Conservation (phyloP, 768 basidiomycete species). For the Coprinellus aureogranulatus region DNA sequence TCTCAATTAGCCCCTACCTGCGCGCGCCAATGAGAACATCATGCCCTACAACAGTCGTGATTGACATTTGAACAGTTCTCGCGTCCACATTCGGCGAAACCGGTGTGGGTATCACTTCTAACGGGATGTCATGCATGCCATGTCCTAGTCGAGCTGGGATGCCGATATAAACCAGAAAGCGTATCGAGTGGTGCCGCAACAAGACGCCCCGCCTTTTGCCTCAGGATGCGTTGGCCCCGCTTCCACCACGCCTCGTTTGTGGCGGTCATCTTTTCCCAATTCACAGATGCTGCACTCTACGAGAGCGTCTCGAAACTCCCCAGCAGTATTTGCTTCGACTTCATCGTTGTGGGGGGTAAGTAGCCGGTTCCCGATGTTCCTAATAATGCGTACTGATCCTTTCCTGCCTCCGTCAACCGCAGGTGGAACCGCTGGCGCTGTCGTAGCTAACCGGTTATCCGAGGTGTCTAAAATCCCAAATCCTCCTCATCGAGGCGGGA, state of each 20-base stretch:
- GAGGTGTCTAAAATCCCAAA: slow-evolving; percentile 10
- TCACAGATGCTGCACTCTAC: slow-evolving; percentile 1
- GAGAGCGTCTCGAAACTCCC: slow-evolving; percentile 3
- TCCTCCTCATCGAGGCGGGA: slow-evolving; percentile 12
- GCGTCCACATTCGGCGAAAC: too few relatives aligned
- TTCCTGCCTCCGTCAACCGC: not conserved
- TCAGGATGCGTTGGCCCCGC: not conserved
- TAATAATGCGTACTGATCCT: too few relatives aligned
- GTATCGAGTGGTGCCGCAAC: too few relatives aligned
- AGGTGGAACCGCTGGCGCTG: slow-evolving; percentile 29
- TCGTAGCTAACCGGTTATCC: slow-evolving; percentile 28
- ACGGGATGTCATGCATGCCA: too few relatives aligned
- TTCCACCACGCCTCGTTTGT: not conserved
- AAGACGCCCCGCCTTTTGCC: too few relatives aligned
- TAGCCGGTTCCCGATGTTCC: not conserved
- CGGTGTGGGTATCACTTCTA: too few relatives aligned
- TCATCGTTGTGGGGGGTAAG: slow-evolving; percentile 22
- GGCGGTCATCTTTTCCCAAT: not conserved
- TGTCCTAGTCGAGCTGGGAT: too few relatives aligned
- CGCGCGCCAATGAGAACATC: too few relatives aligned
- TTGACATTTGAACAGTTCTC: too few relatives aligned
- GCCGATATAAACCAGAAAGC: too few relatives aligned
- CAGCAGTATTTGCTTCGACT: slow-evolving; percentile 5
- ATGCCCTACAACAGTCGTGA: too few relatives aligned
- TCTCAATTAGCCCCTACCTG: too few relatives aligned